Conservation (phyloP, 768 basidiomycete species). For the Tephrocybe sp. region DNA sequence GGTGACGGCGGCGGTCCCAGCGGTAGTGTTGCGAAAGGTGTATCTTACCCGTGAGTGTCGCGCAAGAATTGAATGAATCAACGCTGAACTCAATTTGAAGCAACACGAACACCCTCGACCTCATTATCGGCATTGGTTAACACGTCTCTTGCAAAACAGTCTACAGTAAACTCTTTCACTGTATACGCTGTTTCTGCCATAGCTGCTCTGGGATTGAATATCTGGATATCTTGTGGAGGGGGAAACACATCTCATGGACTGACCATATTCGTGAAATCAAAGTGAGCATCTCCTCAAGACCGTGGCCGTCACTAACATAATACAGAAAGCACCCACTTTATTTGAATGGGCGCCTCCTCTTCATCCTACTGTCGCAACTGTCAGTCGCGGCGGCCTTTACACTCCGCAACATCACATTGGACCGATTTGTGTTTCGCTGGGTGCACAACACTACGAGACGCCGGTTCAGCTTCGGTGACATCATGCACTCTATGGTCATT, state of each 20-base stretch:
- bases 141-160: conserved; percentile 44
- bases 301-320: not conserved
- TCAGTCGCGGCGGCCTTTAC: conserved; percentile 46
- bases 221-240: conserved; percentile 31
- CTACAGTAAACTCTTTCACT: conserved; percentile 42
- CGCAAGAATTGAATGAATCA: not conserved
- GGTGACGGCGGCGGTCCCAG: conserved; percentile 54
- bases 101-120: conserved; percentile 43
- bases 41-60: conserved; percentile 55
- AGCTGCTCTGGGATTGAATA: conserved; percentile 42
- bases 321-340: conserved; percentile 73
- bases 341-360: conserved; percentile 67
- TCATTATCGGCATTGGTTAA: conserved; percentile 54
- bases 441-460: conserved; percentile 9
- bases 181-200: conserved; percentile 50
- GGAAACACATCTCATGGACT: conserved; percentile 30
- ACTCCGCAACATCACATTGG: conserved; percentile 60
- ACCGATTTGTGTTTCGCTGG: conserved; percentile 57
- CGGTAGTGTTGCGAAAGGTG: conserved; percentile 55
- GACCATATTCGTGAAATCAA: conserved; percentile 65
- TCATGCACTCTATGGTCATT: conserved; percentile 34
- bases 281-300: conserved; percentile 35
- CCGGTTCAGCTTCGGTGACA: conserved; percentile 15
- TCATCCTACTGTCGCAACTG: conserved; percentile 55
- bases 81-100: conserved; percentile 26